These are phyloP conservation scores for Trypanosoma cruzi DNA, from an alignment of 208 protist species.

Conservation along the genomic window DNA sequence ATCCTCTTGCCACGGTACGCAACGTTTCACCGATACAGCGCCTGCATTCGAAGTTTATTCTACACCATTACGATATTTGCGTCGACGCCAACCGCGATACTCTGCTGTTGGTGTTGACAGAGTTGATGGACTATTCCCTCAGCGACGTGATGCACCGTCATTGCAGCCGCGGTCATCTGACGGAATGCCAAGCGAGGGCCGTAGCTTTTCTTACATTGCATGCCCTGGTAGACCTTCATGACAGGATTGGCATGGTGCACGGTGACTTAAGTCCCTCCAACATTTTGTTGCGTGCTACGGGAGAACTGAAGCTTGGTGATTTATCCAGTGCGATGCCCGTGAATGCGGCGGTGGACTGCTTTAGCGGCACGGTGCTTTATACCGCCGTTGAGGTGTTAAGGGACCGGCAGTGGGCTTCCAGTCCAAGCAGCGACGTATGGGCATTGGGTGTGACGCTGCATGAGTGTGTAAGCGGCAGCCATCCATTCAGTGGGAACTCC, in stretches of 20 bases:
- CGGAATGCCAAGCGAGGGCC: conserved; percentile 18
- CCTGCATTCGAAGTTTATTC: conserved; percentile 29
- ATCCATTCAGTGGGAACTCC: conserved; percentile 24
- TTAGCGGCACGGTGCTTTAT: conserved; percentile 23
- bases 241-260: conserved; percentile 38
- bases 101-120: conserved; percentile 46
- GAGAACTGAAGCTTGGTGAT: conserved; percentile 27
- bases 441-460: conserved; percentile 47
- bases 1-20: conserved; percentile 2
- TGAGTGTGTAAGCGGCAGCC: conserved; percentile 38
- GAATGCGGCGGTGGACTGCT: conserved; percentile 10
- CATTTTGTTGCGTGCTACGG: conserved; percentile 33
- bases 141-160: conserved; percentile 25
- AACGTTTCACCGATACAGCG: conserved; percentile 7
- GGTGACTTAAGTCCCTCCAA: conserved; percentile 70
- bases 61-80: conserved; percentile 38
- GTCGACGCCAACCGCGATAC: conserved; percentile 30
- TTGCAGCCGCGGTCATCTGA: neutral
- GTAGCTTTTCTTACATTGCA: conserved; percentile 35
- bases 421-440: conserved; percentile 41
- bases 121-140: conserved; percentile 35
- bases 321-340: conserved; percentile 14
- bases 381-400: conserved; percentile 22
- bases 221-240: conserved; percentile 60
- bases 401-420: conserved; percentile 18